Evolutionary conservation across 805 yeast genomes (phyloP), one percentile per base, ranked within the genome.

Genomic region (Isabelozyma heimii): DNA sequence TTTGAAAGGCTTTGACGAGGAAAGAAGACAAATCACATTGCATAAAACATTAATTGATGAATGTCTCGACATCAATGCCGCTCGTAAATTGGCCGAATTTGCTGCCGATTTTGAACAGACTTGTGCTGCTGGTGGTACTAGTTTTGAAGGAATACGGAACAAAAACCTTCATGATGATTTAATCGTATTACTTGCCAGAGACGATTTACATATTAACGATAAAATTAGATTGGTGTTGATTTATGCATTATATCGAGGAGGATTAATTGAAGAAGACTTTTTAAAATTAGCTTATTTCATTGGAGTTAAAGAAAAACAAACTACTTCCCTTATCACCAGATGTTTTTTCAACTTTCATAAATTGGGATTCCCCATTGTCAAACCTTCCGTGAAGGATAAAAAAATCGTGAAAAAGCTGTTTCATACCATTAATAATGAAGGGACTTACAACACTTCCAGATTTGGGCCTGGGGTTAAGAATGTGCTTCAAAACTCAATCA

Each of bases 31-130:
- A 52, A 71, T 83, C 37, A 76, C 82, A 16, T 63, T 83, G 44
- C 91, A 85, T 61, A 80, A 81, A 57, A 77, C 80, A 3, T 65
- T 85, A 44, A 79, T 84, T 41, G 88, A 85, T 53, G 83, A 82
- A 58, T 83, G 91, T 60, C 72, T 88, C 66, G 77, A 75, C 26
- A 67, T 77, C 13, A 83, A 85, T 61, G 80, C 83, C 44, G 75
- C 73, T 27, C 73, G 83, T 52, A 76, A 80, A 52, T 68, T 90
- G 54, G 83, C 86, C 8, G 89, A 82, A 51, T 72, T 71, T 55
- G 74, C 88, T 15, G 89, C 96, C 1, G 94, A 89, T 53, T 77
- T 91, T 50, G 98, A 94, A 67, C 97, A 91, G 67, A 80, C 84
- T 15, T 76, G 91, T 53, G 81, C 87, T 4, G 88, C 90, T 4